phyloP scores from a whole-genome alignment of 306 rosid species.

The Rosa multiflora region DNA sequence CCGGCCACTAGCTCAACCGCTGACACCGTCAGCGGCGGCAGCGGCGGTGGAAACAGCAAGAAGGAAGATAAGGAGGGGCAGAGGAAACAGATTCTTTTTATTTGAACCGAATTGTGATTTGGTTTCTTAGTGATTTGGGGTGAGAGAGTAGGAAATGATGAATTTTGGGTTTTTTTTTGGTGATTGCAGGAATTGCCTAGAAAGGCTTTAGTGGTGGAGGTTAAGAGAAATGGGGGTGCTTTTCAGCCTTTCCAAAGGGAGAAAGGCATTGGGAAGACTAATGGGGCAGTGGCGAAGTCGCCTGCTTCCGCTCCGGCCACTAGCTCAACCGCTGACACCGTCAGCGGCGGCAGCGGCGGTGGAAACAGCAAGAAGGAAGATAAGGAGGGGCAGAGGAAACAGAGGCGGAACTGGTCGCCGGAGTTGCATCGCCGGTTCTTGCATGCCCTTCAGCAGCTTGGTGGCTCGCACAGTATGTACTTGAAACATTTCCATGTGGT shows the following conservation, averaged over 20 bases:
- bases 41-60: slow-evolving; percentile 34
- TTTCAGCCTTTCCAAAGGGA: slow-evolving; percentile 83
- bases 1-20: slow-evolving; percentile 60
- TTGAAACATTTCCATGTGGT: background rate
- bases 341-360: slow-evolving; percentile 31
- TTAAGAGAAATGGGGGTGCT: slow-evolving; percentile 71
- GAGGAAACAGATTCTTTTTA: slow-evolving; percentile 81
- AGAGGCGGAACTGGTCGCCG: slow-evolving; percentile 85
- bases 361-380: slow-evolving; percentile 50
- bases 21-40: slow-evolving; percentile 37
- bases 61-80: slow-evolving; percentile 66
- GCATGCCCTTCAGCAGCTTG: slow-evolving; percentile 81
- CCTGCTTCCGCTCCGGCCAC: slow-evolving; percentile 43
- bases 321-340: slow-evolving; percentile 53
- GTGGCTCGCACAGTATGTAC: slow-evolving; percentile 76
- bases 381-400: slow-evolving; percentile 74
- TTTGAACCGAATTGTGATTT: too few species aligned
- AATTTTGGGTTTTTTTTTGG: too few species aligned
- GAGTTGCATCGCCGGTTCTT: slow-evolving; percentile 84
- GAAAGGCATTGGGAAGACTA: slow-evolving; percentile 42
- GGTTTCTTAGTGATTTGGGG: too few species aligned
- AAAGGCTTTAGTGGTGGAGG: slow-evolving; percentile 63
- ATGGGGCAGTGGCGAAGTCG: slow-evolving; percentile 28
- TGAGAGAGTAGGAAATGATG: too few species aligned
- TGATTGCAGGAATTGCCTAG: slow-evolving; percentile 52